A percentile compares a stretch with the other conserved stretches of the same genome.
These are phyloP conservation scores for Brasenia schreberi DNA, from an alignment of 164 flowering plant genomes.

Conservation along the genomic window DNA sequence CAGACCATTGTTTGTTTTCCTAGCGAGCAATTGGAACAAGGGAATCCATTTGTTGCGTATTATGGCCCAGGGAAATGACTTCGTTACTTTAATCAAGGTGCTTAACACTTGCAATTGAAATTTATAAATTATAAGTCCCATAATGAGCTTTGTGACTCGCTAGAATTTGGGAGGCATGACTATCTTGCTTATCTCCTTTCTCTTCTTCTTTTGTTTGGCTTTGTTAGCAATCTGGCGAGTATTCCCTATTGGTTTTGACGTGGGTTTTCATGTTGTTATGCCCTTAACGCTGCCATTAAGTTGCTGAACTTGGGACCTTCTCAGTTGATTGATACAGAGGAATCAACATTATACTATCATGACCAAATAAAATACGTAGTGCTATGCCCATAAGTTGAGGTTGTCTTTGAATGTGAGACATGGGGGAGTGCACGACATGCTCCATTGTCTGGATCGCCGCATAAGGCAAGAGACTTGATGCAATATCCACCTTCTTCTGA, in stretches of 20 bases:
- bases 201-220: background rate
- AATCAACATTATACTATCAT: too few species aligned
- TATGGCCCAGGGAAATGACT: constrained; percentile 58
- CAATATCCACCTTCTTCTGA: too few species aligned
- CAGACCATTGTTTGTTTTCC: constrained; percentile 15
- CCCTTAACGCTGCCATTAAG: too few species aligned
- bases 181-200: background rate
- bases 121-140: background rate
- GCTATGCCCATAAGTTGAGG: too few species aligned
- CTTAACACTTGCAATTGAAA: background rate
- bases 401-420: too few species aligned
- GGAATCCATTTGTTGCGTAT: constrained; percentile 16
- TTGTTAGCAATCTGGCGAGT: background rate
- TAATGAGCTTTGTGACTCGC: background rate
- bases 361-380: too few species aligned
- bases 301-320: too few species aligned
- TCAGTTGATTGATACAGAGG: background rate
- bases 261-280: too few species aligned
- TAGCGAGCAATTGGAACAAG: constrained; percentile 44
- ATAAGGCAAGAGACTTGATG: too few species aligned
- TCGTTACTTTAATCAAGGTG: constrained; percentile 66
- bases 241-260: too few species aligned
- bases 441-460: too few species aligned
- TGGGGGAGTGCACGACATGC: too few species aligned
- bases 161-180: background rate